Evolutionary conservation across 768 basidiomycete species (phyloP).

Genomic region (Cyathus striatus): DNA sequence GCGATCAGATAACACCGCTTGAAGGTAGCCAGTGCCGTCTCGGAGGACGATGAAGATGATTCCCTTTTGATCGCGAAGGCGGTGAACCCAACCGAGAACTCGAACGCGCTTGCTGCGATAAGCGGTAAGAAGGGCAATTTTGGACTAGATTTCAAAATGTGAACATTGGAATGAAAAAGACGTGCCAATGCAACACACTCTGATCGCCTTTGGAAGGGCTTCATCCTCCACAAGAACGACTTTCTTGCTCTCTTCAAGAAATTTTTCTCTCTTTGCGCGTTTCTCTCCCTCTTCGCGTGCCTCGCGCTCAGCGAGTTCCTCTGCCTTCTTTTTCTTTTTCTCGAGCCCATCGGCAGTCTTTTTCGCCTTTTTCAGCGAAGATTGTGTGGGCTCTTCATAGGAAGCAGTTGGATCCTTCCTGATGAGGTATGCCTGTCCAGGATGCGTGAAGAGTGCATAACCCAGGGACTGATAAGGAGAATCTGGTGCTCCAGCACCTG

Average conservation of each 20-base stretch:
- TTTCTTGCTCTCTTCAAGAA: conserved; percentile 86
- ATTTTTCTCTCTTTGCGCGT: conserved; percentile 63
- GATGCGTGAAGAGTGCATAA: conserved; percentile 66
- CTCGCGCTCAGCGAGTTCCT: conserved; percentile 67
- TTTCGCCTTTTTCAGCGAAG: conserved; percentile 88
- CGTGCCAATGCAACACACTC: conserved; percentile 48
- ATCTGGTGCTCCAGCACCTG: conserved; percentile 66
- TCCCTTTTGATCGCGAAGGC: conserved; percentile 86
- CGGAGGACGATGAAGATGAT: conserved; percentile 91
- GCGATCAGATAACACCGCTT: conserved; percentile 81
- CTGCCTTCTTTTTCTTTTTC: conserved; percentile 84
- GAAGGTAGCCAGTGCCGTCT: conserved; percentile 94
- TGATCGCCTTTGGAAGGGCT: conserved; percentile 60
- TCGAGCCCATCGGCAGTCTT: conserved; percentile 83
- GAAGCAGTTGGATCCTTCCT: conserved; percentile 59
- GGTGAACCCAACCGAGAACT: conserved; percentile 95
- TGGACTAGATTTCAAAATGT: conserved; percentile 39
- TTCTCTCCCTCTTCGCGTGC: conserved; percentile 63
- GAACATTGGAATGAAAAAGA: no score
- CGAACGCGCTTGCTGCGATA: conserved; percentile 73
- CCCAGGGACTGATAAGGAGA: conserved; percentile 82
- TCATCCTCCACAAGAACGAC: conserved; percentile 76
- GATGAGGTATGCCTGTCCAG: conserved; percentile 48
- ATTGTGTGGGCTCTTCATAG: conserved; percentile 79
- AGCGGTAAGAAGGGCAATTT: conserved; percentile 56